These are phyloP conservation scores for Rhododendron henanense DNA, from an alignment of 148 eudicot species.

Conservation along the genomic window DNA sequence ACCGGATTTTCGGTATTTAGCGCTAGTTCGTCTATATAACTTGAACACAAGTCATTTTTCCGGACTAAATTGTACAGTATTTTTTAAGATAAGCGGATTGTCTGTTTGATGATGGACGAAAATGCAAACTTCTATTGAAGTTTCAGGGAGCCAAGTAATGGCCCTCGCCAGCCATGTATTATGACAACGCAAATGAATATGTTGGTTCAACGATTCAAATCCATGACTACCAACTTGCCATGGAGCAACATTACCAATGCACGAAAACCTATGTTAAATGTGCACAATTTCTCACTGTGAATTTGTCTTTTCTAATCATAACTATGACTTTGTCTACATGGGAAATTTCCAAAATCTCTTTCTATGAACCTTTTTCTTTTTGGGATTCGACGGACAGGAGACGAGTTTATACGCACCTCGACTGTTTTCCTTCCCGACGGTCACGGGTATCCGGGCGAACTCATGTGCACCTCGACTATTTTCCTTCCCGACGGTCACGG, in stretches of 20 bases:
- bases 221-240: not conserved
- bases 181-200: not conserved
- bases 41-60: no score
- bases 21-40: not conserved
- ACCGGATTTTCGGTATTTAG: no score
- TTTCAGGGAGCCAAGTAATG: not conserved
- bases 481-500: rapidly evolving
- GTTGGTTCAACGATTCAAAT: not conserved
- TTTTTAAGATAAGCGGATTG: no score
- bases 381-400: no score
- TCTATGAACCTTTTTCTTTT: no score
- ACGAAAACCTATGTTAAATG: not conserved
- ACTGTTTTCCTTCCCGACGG: no score
- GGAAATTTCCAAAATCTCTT: not conserved
- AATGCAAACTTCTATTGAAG: not conserved
- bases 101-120: not conserved
- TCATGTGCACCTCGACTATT: no score
- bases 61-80: not conserved
- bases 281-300: not conserved
- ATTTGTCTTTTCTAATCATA: no score
- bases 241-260: not conserved
- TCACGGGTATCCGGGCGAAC: no score
- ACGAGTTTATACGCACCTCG: rapidly evolving
- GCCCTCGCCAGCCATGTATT: not conserved
- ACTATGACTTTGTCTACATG: no score